Conservation (phyloP, 2,329 filamentous ascomycete species). For the Hansfordia pulvinata region DNA sequence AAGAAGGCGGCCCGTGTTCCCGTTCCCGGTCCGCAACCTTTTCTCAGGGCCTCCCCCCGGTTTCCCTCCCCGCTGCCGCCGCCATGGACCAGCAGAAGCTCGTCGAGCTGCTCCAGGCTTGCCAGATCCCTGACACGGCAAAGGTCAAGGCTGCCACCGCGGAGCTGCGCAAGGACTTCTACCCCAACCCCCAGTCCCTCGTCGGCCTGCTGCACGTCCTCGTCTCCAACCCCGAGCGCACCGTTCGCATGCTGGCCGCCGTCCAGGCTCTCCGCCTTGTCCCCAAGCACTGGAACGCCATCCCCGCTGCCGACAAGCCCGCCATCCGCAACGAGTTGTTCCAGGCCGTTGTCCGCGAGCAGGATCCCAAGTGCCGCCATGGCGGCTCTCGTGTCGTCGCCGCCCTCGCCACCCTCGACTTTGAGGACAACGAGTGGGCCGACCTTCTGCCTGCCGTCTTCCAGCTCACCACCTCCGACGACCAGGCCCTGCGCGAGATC, state of each 20-base stretch:
- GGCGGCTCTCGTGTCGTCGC: conserved; percentile 81
- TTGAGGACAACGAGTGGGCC: conserved; percentile 73
- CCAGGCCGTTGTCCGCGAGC: conserved; percentile 70
- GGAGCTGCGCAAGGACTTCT: conserved; percentile 86
- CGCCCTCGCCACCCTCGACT: conserved; percentile 72
- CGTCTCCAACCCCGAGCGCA: conserved; percentile 58
- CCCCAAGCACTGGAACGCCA: conserved; percentile 69
- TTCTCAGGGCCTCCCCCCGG: too few species aligned
- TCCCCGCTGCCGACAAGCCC: conserved; percentile 63
- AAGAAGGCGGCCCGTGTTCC: too few species aligned
- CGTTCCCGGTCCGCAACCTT: too few species aligned
- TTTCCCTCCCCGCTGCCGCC: too few species aligned
- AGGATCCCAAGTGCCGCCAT: conserved; percentile 64
- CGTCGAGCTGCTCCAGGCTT: conserved; percentile 72
- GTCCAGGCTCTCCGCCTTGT: conserved; percentile 80
- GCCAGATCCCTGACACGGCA: conserved; percentile 80
- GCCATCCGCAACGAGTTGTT: conserved; percentile 73
- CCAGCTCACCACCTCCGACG: conserved; percentile 62
- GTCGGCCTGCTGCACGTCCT: conserved; percentile 80
- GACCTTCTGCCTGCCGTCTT: conserved; percentile 70
- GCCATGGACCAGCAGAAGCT: conserved; percentile 74
- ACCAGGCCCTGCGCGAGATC: conserved; percentile 72
- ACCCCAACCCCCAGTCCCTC: conserved; percentile 71
- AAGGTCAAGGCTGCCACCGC: conserved; percentile 82
- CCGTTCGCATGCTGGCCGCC: conserved; percentile 77